Evolutionary conservation across 139 green algal species (phyloP), one percentile per base, ranked within the genome.

Genomic region (Tetradesmus lagerheimii): DNA sequence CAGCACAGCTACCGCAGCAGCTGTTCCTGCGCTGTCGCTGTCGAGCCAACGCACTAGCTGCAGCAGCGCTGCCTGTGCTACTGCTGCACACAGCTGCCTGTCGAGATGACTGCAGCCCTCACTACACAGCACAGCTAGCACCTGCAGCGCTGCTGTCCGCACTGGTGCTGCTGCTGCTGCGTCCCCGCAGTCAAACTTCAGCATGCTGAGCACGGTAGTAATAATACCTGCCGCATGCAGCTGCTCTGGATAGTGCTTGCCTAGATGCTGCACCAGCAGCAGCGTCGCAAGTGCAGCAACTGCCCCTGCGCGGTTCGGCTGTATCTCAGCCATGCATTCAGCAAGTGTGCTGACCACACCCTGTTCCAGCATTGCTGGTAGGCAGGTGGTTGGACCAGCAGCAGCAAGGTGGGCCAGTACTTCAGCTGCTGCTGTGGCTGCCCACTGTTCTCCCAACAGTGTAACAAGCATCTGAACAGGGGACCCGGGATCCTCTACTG

Each of bases 401-500:
- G 82, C 82, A 29, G 53, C 31, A 4, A 87, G 38, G 57, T 53
- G 82, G 5, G 82, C 82, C 2, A 87, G 57, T 27, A 87, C 35
- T 35, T 87, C 82, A 57, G 82, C 82, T 29, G 82, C 64, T 53
- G 82, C 57, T 57, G 82, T 87, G 18, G 82, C 82, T 79, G 82
- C 82, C 82, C 82, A 87, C 35, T 87, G 82, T 57, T 87, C 82
- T 38, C 82, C 82, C 15, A 87, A 37, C 27, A 87, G 38, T 0
- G 82, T 87, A 16, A 78, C 82, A 38, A 87, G 66, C 82, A 87
- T 87, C 34, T 87, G 47, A 16, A 87, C 20, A 38, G 82, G 82
- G 12, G 82, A 87, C 20, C 82, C 82, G 15, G 82, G 82, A 39
- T 87, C 82, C 38, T 87, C 82, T 12, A 87, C 53, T 25, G 82